These are phyloP conservation scores for Claviceps pusilla DNA, from an alignment of 2,329 filamentous ascomycete species.

Conservation along the genomic window DNA sequence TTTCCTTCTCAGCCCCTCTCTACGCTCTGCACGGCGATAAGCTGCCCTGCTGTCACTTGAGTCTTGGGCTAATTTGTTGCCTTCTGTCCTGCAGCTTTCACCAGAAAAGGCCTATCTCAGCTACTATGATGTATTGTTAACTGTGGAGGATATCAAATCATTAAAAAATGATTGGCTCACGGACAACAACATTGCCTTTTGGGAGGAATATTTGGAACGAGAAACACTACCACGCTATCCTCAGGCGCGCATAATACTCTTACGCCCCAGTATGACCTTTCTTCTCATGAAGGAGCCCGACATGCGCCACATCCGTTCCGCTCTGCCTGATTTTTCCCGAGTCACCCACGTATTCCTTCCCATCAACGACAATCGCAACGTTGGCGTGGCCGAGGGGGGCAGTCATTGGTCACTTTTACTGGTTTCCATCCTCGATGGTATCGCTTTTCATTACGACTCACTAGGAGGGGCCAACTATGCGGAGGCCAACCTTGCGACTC, in stretches of 20 bases:
- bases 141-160: constrained; percentile 73
- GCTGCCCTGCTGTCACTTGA: background rate
- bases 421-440: constrained; percentile 72
- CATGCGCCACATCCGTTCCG: constrained; percentile 41
- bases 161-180: constrained; percentile 91
- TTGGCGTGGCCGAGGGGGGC: constrained; percentile 68
- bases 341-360: constrained; percentile 92
- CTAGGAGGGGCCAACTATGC: constrained; percentile 59
- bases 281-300: constrained; percentile 65
- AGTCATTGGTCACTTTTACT: constrained; percentile 91
- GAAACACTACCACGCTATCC: constrained; percentile 71
- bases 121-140: constrained; percentile 40
- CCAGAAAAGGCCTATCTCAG: constrained; percentile 24
- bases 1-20: background rate
- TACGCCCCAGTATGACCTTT: constrained; percentile 85
- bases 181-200: constrained; percentile 94
- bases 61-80: background rate
- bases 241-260: constrained; percentile 72
- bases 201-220: constrained; percentile 92
- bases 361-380: constrained; percentile 75
- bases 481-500: constrained; percentile 55
- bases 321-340: constrained; percentile 63
- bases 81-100: constrained; percentile 28
- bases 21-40: background rate
- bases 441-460: constrained; percentile 95